Evolutionary conservation across 495 filamentous ascomycete species (phyloP), one percentile per base, ranked within the genome.

Genomic region (Monascus purpureus): DNA sequence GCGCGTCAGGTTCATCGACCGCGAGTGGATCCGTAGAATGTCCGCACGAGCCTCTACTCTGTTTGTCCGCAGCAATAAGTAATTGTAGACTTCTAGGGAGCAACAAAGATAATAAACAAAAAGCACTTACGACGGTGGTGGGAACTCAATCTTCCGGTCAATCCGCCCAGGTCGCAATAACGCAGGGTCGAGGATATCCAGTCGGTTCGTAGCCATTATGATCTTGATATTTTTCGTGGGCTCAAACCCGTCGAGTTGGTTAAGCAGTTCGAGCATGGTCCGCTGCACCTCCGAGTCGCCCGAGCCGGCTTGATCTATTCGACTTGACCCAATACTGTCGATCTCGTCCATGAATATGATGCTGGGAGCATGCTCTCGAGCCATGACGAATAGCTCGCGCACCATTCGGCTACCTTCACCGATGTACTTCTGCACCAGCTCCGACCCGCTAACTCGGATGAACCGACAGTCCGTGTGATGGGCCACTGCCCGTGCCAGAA

Each of bases 261-360:
- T n/a, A n/a, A n/a, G n/a, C n/a, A n/a, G n/a, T n/a, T n/a, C n/a
- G n/a, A n/a, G n/a, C 86, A 99, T 96, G n/a, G 92, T 99, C 34
- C 90, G 80, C 57, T 99, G 90, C 36, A 99, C 90, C 58, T 99
- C 90, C n/a, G 86, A 93, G 50, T 99, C 90, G 46, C 92, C 90
- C 24, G 85, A 86, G 9, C 82, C 87, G 30, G 80, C 87, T 1
- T 86, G 87, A 43, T 99, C 90, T 39, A 99, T 93, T 43, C 90
- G 82, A 29, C 85, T 93, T 5, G 85, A 93, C 19, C 92, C 90
- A 61, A 99, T 99, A 37, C 82, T 92, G 58, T 99, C 90, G 61
- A 99, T 96, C 55, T 99, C 90, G 61, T 99, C 90, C 88, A 99
- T 99, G 67, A 99, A 99, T 58, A 99, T 99, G 53, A 99, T 99